Evolutionary conservation across 805 yeast genomes (phyloP), one percentile per base, ranked within the genome.

Genomic region (Cyberlindnera lachancei): DNA sequence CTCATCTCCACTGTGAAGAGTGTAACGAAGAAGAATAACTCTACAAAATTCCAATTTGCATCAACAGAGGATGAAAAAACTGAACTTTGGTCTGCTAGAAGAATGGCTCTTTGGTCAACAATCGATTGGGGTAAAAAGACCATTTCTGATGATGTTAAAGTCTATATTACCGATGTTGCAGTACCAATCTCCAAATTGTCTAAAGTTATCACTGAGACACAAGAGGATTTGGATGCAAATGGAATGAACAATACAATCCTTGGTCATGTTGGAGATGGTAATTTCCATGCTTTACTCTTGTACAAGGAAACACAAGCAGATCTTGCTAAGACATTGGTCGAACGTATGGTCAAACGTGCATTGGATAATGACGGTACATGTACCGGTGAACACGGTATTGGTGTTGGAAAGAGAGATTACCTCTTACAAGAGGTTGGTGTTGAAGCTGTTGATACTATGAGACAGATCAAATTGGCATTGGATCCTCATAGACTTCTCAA

Each of bases 311-410:
- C 69, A 15, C 70, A 75, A 41, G 45, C 60, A 14, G 55, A 58
- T 1, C 54, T 53, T 15, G 78, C 74, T 3, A 68, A 70, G 37
- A 46, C 51, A 10, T 46, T 79, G 10, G 77, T 79, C 11, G 65
- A 68, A 18, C 62, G 70, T 31, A 75, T 84, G 80, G 81, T 80
- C 29, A 49, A 65, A 27, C 53, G 77, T 25, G 94, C 90, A 0
- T 58, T 84, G 13, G 68, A 60, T 2, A 68, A 76, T 23, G 94
- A 83, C 33, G 94, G 94, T 2, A 84, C 95, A 2, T 77, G 86
- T 43, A 79, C 87, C 5, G 94, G 94, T 22, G 94, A 84, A 49
- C 94, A 84, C 51, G 95, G 94, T 11, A 73, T 85, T 24, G 95
- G 94, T 7, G 68, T 78, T 26, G 88, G 90, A 23, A 84, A 84